Percentiles rank a stretch among this genome's conserved stretches.
Evolutionary conservation across 2,329 filamentous ascomycete genomes (phyloP).

Genomic region (Periconia digitata): DNA sequence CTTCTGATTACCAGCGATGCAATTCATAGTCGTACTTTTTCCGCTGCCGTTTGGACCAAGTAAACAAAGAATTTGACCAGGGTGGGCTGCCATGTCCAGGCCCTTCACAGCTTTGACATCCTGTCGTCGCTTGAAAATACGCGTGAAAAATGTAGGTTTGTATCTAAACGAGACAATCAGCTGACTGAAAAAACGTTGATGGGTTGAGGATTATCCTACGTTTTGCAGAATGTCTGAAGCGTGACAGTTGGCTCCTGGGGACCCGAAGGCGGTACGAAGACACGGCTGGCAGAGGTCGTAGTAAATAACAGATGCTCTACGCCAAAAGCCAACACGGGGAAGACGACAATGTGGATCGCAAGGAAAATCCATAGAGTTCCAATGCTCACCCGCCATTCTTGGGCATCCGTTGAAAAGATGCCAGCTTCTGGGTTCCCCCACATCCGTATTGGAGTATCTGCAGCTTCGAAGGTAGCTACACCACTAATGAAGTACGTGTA

Average conservation of each 20-base stretch:
- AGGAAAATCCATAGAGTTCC: conserved; percentile 78
- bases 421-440: conserved; percentile 58
- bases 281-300: conserved; percentile 62
- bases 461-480: conserved; percentile 74
- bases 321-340: conserved; percentile 72
- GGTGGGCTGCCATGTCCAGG: conserved; percentile 70
- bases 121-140: conserved; percentile 49
- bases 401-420: conserved; percentile 35
- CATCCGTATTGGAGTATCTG: conserved; percentile 63
- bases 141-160: neutral
- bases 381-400: conserved; percentile 72
- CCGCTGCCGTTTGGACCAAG: conserved; percentile 89
- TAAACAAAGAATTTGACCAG: conserved; percentile 82
- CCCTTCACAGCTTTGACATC: conserved; percentile 78
- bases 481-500: conserved; percentile 81
- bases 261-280: conserved; percentile 73
- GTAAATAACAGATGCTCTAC: conserved; percentile 77
- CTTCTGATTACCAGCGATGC: conserved; percentile 79
- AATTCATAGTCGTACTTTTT: conserved; percentile 86
- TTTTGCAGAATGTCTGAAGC: conserved; percentile 49
- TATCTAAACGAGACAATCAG: neutral
- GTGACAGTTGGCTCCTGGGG: conserved; percentile 69
- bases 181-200: neutral
- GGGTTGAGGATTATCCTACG: conserved; percentile 38
- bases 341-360: conserved; percentile 74